Conservation (phyloP, 1,284 basidiomycete species). For the Austroboletus niveus region DNA sequence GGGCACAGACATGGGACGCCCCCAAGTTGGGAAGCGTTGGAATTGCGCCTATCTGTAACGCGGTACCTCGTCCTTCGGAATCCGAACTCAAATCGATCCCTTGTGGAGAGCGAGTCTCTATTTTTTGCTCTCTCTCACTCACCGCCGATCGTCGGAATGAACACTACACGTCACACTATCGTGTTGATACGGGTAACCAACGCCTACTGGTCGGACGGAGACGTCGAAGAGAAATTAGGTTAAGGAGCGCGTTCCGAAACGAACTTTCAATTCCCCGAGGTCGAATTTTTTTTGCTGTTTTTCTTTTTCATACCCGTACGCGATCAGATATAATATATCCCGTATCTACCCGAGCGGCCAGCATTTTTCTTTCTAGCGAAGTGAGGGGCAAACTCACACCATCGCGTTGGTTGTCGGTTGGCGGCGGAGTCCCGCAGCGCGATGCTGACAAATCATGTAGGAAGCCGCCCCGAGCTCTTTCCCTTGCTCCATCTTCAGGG, state of each 20-base stretch:
- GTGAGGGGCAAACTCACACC: constrained; percentile 16
- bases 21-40: not conserved
- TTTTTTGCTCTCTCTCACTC: not conserved
- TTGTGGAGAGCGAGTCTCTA: not conserved
- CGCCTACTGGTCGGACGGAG: not conserved
- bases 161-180: constrained; percentile 12
- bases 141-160: constrained; percentile 14
- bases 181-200: constrained; percentile 14
- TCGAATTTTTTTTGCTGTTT: not conserved
- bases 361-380: constrained; percentile 7
- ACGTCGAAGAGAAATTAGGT: constrained; percentile 4
- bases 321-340: constrained; percentile 5
- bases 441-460: not conserved
- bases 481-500: no score
- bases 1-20: not conserved
- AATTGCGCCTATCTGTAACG: constrained; percentile 3
- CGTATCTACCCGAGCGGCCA: constrained; percentile 4
- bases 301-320: not conserved
- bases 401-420: not conserved
- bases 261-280: not conserved
- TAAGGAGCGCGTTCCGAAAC: constrained; percentile 7
- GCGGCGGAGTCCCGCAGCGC: not conserved
- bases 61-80: constrained; percentile 1
- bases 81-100: constrained; percentile 9
- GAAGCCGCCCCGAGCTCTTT: no score